A percentile compares a stretch with the other conserved stretches of the same genome.
Conservation (phyloP, 2,329 filamentous ascomycete species). For the Pestalotiopsis sp. region DNA sequence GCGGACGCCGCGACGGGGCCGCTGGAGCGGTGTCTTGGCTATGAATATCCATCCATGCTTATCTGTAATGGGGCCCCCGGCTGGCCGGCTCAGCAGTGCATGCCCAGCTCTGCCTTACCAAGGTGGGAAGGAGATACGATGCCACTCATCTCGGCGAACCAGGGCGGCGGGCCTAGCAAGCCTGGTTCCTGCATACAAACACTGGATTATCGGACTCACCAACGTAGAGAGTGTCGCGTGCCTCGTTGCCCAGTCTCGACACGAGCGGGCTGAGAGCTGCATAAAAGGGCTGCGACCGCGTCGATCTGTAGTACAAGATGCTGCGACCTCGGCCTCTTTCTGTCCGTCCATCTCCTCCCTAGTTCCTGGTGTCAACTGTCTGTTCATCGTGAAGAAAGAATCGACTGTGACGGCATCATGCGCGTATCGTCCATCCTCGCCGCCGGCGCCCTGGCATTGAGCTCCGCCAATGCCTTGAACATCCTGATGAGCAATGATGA, state of each 20-base stretch:
- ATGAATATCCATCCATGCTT: neutral
- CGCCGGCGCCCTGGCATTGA: neutral
- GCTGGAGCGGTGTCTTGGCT: neutral
- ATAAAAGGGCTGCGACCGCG: slow-evolving; percentile 2
- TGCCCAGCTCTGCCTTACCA: slow-evolving; percentile 5
- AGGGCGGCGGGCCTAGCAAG: neutral
- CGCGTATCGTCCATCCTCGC: neutral
- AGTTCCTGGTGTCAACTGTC: neutral
- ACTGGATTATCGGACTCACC: neutral
- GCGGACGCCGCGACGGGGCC: neutral
- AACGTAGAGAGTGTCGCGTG: neutral
- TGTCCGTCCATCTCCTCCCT: neutral
- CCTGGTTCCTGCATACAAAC: slow-evolving; percentile 11
- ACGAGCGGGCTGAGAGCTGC: neutral
- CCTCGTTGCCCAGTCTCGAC: slow-evolving; percentile 1
- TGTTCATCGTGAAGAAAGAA: neutral
- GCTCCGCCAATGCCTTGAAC: slow-evolving; percentile 5
- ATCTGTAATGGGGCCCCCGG: neutral
- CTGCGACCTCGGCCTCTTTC: neutral
- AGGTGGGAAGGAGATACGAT: slow-evolving; percentile 9
- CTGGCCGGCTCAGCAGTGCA: neutral
- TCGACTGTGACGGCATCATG: neutral
- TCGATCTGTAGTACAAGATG: neutral
- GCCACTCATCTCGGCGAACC: neutral
- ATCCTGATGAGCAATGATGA: slow-evolving; percentile 35